Conservation (phyloP, 305 asterid genomes). For the Fraxinus dipetala region DNA sequence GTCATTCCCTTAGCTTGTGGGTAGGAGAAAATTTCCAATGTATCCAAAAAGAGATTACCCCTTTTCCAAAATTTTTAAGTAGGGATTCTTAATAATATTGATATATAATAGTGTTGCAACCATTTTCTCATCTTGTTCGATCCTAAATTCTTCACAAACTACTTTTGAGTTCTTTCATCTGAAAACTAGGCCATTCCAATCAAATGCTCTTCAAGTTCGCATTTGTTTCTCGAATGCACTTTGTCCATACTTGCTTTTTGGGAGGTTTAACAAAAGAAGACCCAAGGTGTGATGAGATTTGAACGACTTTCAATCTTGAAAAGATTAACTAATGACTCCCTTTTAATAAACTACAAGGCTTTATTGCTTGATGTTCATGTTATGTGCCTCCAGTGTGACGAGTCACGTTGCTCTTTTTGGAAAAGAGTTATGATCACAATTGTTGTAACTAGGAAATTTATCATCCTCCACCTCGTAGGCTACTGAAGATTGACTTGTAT, state of each 20-base stretch:
- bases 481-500: not conserved
- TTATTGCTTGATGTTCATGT: not conserved
- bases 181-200: not conserved
- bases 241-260: not conserved
- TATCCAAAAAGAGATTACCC: not conserved
- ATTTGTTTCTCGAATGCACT: not conserved
- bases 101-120: not conserved
- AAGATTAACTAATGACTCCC: not conserved
- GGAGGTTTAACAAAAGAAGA: not conserved
- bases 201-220: not conserved
- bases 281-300: not conserved
- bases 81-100: not conserved
- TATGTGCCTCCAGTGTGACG: not conserved
- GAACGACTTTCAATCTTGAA: not conserved
- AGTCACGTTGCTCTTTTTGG: not conserved
- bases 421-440: not conserved
- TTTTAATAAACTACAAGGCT: not conserved
- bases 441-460: not conserved
- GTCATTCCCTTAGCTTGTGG: not conserved
- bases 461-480: not conserved
- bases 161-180: not conserved
- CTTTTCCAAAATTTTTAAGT: not conserved
- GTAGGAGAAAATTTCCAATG: not conserved
- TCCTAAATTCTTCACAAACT: not conserved
- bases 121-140: not conserved